A percentile compares a stretch with the other conserved stretches of the same genome.
Conservation (phyloP, 352 stramenopile genomes). For the Hyaloperonospora arabidopsidis region DNA sequence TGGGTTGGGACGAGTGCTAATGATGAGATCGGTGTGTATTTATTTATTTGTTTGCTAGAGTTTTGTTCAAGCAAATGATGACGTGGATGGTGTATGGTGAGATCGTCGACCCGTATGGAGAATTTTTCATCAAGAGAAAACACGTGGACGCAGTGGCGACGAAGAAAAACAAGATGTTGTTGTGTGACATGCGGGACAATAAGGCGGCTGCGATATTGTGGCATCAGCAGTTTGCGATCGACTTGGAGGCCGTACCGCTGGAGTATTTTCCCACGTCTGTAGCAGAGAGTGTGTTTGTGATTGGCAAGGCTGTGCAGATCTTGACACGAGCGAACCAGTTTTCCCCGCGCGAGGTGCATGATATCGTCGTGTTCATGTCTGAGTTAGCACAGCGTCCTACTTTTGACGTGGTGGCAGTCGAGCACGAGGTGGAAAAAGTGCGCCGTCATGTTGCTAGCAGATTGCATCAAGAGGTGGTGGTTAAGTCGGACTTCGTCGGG, state of each 20-base stretch:
- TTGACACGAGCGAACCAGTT: slow-evolving; percentile 43
- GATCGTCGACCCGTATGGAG: slow-evolving; percentile 54
- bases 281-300: slow-evolving; percentile 58
- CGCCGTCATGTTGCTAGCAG: slow-evolving; percentile 41
- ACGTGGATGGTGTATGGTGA: slow-evolving; percentile 72
- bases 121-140: slow-evolving; percentile 71
- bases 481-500: slow-evolving; percentile 53
- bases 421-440: slow-evolving; percentile 53
- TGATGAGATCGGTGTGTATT: background rate
- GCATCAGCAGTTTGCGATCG: slow-evolving; percentile 43
- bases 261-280: slow-evolving; percentile 54
- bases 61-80: slow-evolving; percentile 77
- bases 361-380: slow-evolving; percentile 34
- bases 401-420: slow-evolving; percentile 46
- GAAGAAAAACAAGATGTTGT: background rate
- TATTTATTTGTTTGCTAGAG: slow-evolving; percentile 17
- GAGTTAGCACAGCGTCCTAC: slow-evolving; percentile 25
- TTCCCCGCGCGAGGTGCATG: slow-evolving; percentile 39
- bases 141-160: background rate
- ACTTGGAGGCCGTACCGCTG: slow-evolving; percentile 49
- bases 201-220: slow-evolving; percentile 23
- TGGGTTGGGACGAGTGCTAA: background rate
- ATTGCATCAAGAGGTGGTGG: slow-evolving; percentile 59
- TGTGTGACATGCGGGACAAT: background rate
- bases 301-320: slow-evolving; percentile 58